These are phyloP conservation scores for Coemansia sp. DNA, from an alignment of 192 early-diverging fungal species.

Conservation along the genomic window DNA sequence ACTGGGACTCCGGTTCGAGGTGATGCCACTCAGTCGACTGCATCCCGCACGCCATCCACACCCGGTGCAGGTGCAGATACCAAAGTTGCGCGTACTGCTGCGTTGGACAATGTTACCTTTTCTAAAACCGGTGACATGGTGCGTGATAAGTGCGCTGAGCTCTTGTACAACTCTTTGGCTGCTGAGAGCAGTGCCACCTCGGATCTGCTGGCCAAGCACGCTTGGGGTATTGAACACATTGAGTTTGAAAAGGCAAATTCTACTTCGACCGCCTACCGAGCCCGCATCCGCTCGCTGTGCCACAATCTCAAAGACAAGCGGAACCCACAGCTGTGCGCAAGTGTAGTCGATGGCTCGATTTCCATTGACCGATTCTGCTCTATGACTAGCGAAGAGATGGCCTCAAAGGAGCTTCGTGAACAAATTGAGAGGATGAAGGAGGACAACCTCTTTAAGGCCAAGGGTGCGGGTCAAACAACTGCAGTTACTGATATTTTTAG, in stretches of 20 bases:
- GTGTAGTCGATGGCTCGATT: conserved; percentile 70
- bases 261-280: conserved; percentile 65
- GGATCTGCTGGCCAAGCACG: conserved; percentile 56
- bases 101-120: conserved; percentile 35
- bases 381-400: conserved; percentile 90
- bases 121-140: conserved; percentile 59
- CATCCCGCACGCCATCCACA: background rate
- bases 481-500: conserved; percentile 92
- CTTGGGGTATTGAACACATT: conserved; percentile 61
- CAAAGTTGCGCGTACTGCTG: conserved; percentile 34
- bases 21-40: background rate
- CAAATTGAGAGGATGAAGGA: conserved; percentile 69
- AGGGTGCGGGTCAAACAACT: conserved; percentile 67
- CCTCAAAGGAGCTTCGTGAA: conserved; percentile 77
- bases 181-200: conserved; percentile 50
- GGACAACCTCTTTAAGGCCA: conserved; percentile 73
- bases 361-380: conserved; percentile 65
- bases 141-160: conserved; percentile 77
- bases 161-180: conserved; percentile 78
- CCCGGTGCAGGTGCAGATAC: background rate
- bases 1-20: background rate
- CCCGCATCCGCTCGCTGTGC: conserved; percentile 72
- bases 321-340: conserved; percentile 73
- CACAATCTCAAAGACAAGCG: conserved; percentile 75
- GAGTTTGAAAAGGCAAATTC: conserved; percentile 60